Conservation (phyloP, 495 filamentous ascomycete species). For the Penicillium cataractarum region DNA sequence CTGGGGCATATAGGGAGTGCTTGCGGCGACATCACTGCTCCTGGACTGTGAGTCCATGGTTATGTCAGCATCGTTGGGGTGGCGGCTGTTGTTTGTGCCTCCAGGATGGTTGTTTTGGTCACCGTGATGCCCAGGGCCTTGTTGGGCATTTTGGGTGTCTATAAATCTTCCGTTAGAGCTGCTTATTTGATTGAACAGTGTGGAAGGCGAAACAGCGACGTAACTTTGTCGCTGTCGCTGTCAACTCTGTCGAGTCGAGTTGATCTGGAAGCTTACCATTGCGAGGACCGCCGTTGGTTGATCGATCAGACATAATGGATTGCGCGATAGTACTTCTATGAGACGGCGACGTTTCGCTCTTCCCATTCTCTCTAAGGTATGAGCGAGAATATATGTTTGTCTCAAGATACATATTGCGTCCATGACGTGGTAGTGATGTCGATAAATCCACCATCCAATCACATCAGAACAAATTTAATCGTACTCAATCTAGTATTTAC, state of each 20-base stretch:
- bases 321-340: neutral
- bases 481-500: neutral
- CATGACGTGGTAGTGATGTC: slow-evolving; percentile 3
- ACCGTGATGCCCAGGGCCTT: no score
- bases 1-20: slow-evolving; percentile 1
- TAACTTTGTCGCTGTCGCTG: neutral
- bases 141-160: neutral
- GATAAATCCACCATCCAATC: neutral
- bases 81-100: neutral
- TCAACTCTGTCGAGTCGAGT: neutral
- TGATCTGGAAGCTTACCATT: neutral
- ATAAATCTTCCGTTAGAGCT: neutral
- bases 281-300: neutral
- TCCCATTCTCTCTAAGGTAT: neutral
- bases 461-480: neutral
- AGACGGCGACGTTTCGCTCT: neutral
- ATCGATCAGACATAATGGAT: slow-evolving; percentile 3
- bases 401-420: neutral
- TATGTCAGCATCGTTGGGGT: neutral
- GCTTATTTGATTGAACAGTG: neutral
- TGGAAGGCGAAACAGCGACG: neutral
- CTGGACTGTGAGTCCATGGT: neutral
- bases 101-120: no score
- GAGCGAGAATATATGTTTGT: neutral
- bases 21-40: neutral